Base-by-base conservation (phyloP, 345 rosid genomes). In the Turritis glabra region DNA sequence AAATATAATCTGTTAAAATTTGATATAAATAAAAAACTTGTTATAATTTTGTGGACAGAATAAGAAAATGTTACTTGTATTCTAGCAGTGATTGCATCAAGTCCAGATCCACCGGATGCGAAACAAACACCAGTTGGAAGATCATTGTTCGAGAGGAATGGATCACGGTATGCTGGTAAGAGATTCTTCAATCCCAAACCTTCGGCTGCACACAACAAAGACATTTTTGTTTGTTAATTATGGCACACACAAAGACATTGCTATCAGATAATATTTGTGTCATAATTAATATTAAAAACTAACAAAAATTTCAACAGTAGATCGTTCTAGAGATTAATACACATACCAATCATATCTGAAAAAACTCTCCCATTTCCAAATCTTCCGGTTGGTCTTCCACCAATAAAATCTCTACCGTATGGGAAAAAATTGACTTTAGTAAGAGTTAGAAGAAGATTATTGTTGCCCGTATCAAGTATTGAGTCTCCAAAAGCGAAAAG, bases 401-500 rank as follows among this genome's bases (percentile, higher is more conserved):
- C 87, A 1, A 21, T 0, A 59, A 90, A 83, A 54, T 87, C 85
- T 43, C 79, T 63, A 1, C 97, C 93, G 27, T 90, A 90, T 0
- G 93, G 96, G 2, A 54, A 77, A 30, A 89, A 84, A 48, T 82
- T 73, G 56, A 85, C 77, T 72, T 80, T 86, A 1, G 72, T 29
- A 7, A 74, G 1, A 8, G 83, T 84, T 0, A 1, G 0, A 14
- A 83, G 58, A 30, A 74, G 3, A 64, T 85, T 85, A 72, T 90
- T 88, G 79, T 90, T 90, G 22, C 96, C 90, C 1, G 96, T 67
- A 65, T 87, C 93, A 4, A 85, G 76, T 2, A 87, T 78, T 15
- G 96, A 90, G 41, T 87, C 96, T 4, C 93, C 93, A 27, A 87
- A 88, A 2, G 64, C 79, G 23, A 59, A 65, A 22, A 72, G 50